A percentile compares a stretch with the other conserved stretches of the same genome.
phyloP scores from a whole-genome alignment of 305 asterid species.

The Fraxinus ornus region DNA sequence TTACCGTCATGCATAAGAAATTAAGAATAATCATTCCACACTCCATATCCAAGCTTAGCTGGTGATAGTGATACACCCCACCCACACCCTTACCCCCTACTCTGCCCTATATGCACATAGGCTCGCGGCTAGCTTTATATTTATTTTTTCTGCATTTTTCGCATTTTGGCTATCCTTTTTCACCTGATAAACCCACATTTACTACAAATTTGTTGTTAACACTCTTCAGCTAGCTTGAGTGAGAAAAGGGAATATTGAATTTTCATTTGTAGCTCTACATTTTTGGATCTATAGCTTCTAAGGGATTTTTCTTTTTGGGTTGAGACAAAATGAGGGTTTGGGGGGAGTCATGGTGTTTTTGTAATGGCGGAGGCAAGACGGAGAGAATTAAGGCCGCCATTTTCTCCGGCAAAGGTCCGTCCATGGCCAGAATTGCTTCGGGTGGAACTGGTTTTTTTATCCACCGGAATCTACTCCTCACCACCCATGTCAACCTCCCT shows the following conservation, averaged over 20 bases:
- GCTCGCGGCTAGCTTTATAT: not conserved
- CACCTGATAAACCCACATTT: not conserved
- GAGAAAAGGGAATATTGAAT: constrained; percentile 20
- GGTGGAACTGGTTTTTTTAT: constrained; percentile 86
- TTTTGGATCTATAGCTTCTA: constrained; percentile 45
- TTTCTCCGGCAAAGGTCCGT: constrained; percentile 72
- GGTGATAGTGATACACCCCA: not conserved
- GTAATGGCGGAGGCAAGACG: constrained; percentile 92
- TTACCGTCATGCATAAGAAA: not conserved
- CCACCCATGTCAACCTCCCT: constrained; percentile 79
- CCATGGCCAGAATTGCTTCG: constrained; percentile 66
- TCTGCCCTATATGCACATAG: not conserved
- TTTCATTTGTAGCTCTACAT: constrained; percentile 33
- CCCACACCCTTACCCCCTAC: not conserved
- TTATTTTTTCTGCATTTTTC: not conserved
- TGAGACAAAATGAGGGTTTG: constrained; percentile 61
- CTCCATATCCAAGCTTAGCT: constrained; percentile 4
- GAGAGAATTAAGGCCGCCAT: constrained; percentile 80
- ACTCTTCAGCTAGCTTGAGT: constrained; percentile 29
- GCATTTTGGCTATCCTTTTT: not conserved
- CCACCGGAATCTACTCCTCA: constrained; percentile 91
- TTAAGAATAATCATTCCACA: not conserved
- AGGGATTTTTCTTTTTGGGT: constrained; percentile 4
- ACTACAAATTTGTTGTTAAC: not conserved
- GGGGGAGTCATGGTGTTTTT: constrained; percentile 87